phyloP scores from a whole-genome alignment of 1,284 basidiomycete species.

The Ustilago xerochloae region DNA sequence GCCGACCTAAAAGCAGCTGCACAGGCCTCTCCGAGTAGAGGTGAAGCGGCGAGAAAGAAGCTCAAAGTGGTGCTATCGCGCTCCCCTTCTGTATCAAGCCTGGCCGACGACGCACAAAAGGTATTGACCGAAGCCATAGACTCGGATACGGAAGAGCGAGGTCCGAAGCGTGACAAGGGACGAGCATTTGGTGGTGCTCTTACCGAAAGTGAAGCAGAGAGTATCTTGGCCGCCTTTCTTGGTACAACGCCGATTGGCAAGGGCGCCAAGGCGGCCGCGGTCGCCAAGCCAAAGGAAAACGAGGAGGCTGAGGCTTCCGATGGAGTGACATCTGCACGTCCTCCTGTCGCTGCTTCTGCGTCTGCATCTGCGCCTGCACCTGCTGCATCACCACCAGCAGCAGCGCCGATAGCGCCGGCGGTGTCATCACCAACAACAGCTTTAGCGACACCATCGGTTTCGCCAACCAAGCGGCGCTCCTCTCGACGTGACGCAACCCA shows the following conservation, averaged over 20 bases:
- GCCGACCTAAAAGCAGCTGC: too few relatives aligned
- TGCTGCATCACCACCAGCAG: background rate
- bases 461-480: slow-evolving; percentile 26
- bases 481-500: slow-evolving; percentile 26
- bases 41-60: slow-evolving; percentile 13
- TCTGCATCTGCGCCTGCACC: background rate
- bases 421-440: background rate
- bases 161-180: slow-evolving; percentile 5
- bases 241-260: slow-evolving; percentile 25
- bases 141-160: slow-evolving; percentile 6
- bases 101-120: slow-evolving; percentile 3
- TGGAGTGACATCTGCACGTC: background rate
- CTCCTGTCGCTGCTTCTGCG: background rate
- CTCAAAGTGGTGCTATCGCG: slow-evolving; percentile 13
- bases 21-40: background rate
- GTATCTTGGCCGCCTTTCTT: slow-evolving; percentile 35
- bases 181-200: slow-evolving; percentile 9
- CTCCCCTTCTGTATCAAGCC: slow-evolving; percentile 2
- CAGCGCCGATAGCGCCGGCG: background rate
- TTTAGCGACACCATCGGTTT: too few relatives aligned
- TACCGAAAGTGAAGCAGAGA: slow-evolving; percentile 41
- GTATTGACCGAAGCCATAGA: slow-evolving; percentile 8
- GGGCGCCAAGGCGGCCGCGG: background rate
- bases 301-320: background rate
- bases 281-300: background rate